These are phyloP conservation scores for Trichoderma parareesei DNA, from an alignment of 495 filamentous ascomycete genomes.

Conservation along the genomic window DNA sequence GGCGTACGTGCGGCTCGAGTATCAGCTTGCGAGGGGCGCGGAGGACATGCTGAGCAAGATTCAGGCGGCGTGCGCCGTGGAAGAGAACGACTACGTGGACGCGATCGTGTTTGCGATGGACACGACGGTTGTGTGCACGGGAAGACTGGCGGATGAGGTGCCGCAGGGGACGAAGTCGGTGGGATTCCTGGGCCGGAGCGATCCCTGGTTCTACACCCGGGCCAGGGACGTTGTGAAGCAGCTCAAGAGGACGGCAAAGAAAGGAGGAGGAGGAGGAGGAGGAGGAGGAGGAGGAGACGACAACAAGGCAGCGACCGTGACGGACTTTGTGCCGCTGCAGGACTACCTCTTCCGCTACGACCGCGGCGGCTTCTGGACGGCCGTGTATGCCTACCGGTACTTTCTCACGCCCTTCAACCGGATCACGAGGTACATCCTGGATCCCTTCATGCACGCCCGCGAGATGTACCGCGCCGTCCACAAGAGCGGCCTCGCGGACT, in stretches of 20 bases:
- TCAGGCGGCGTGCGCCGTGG: conserved; percentile 19
- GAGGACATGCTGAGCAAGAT: conserved; percentile 23
- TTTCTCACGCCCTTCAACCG: conserved; percentile 47
- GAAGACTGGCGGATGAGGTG: conserved; percentile 33
- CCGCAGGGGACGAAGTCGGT: conserved; percentile 23
- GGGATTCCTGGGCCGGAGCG: conserved; percentile 32
- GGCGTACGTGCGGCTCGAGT: conserved; percentile 45
- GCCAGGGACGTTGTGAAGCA: conserved; percentile 24
- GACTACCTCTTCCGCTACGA: conserved; percentile 59
- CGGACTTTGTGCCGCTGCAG: conserved; percentile 32
- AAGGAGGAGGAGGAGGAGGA: neutral
- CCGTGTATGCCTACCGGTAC: conserved; percentile 41
- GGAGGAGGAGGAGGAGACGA: neutral
- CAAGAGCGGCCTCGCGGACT: conserved; percentile 36
- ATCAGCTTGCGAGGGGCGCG: conserved; percentile 31
- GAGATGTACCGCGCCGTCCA: conserved; percentile 50
- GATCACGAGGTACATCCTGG: conserved; percentile 39
- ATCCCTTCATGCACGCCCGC: conserved; percentile 50
- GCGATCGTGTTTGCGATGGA: conserved; percentile 41
- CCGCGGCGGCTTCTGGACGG: conserved; percentile 53
- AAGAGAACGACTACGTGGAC: conserved; percentile 39
- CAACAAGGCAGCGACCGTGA: conserved; percentile 10
- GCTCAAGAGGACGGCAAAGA: neutral
- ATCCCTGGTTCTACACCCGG: conserved; percentile 49
- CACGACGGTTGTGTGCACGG: conserved; percentile 43